Percentiles rank a stretch among this genome's conserved stretches.
These are phyloP conservation scores for Aspergillus viridinutans DNA, from an alignment of 2,329 filamentous ascomycete species.

Conservation along the genomic window DNA sequence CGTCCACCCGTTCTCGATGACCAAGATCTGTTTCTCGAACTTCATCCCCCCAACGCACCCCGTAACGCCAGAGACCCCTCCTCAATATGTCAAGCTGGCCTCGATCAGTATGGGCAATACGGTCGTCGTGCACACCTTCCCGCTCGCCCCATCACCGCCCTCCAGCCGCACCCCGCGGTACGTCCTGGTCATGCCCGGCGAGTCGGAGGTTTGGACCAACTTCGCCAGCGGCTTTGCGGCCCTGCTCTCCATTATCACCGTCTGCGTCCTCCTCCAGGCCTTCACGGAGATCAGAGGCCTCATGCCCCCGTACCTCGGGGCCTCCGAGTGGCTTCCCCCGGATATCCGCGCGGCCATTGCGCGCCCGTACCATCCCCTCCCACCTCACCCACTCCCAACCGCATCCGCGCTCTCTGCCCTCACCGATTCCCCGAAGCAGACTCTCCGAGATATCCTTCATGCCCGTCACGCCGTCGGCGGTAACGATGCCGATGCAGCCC, in stretches of 20 bases:
- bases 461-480: neutral
- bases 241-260: conserved; percentile 58
- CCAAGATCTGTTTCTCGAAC: conserved; percentile 48
- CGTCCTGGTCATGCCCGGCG: conserved; percentile 59
- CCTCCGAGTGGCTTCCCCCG: conserved; percentile 53
- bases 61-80: conserved; percentile 44
- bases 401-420: neutral
- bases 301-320: conserved; percentile 54
- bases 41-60: conserved; percentile 51
- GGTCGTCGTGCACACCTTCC: conserved; percentile 73
- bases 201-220: conserved; percentile 51
- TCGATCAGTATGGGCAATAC: conserved; percentile 78
- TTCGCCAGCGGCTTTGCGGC: conserved; percentile 55
- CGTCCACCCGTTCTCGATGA: conserved; percentile 58
- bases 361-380: conserved; percentile 34
- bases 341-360: conserved; percentile 42
- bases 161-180: conserved; percentile 58
- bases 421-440: conserved; percentile 2
- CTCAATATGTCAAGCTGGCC: conserved; percentile 69
- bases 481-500: neutral
- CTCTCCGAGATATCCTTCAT: conserved; percentile 2
- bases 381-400: conserved; percentile 12
- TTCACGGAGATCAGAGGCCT: conserved; percentile 59
- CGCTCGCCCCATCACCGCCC: conserved; percentile 51
- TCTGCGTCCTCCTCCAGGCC: conserved; percentile 59